phyloP scores from a whole-genome alignment of 1,284 basidiomycete species.

The Ceratorhiza oryzae-sativae region DNA sequence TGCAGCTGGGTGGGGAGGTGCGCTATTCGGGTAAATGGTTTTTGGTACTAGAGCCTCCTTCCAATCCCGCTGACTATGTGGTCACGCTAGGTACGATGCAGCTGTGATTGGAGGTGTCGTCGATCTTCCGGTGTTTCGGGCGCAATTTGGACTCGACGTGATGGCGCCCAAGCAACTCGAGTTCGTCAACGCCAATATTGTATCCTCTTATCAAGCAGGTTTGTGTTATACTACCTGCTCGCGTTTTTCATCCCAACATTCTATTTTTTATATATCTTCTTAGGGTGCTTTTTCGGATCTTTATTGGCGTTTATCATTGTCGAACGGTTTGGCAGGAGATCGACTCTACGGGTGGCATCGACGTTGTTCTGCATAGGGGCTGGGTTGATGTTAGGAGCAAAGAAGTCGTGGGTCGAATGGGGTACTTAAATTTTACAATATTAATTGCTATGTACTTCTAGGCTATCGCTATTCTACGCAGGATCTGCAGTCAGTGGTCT shows the following conservation, averaged over 20 bases:
- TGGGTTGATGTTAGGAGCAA: constrained; percentile 34
- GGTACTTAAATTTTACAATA: constrained; percentile 47
- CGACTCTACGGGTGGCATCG: constrained; percentile 42
- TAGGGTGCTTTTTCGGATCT: constrained; percentile 54
- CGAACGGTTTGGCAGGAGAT: constrained; percentile 37
- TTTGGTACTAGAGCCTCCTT: neutral
- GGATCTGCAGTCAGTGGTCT: constrained; percentile 52
- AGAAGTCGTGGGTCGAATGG: constrained; percentile 42
- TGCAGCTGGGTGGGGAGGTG: constrained; percentile 27
- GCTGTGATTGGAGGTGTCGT: constrained; percentile 58
- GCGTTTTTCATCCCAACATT: too few species aligned
- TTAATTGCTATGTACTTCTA: neutral
- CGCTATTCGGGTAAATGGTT: constrained; percentile 18
- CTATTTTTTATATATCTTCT: too few species aligned
- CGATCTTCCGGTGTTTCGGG: constrained; percentile 56
- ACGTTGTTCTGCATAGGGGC: constrained; percentile 14
- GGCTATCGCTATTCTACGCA: constrained; percentile 50
- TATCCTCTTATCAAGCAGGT: constrained; percentile 57
- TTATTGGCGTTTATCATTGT: constrained; percentile 51
- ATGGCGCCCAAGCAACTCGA: constrained; percentile 50
- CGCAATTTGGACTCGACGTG: constrained; percentile 53
- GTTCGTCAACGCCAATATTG: constrained; percentile 56
- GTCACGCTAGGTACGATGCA: constrained; percentile 55
- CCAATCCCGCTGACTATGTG: too few species aligned
- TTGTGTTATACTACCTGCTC: neutral